Base-by-base conservation (phyloP, 1,284 basidiomycete species). In the Malassezia yamatoensis region DNA sequence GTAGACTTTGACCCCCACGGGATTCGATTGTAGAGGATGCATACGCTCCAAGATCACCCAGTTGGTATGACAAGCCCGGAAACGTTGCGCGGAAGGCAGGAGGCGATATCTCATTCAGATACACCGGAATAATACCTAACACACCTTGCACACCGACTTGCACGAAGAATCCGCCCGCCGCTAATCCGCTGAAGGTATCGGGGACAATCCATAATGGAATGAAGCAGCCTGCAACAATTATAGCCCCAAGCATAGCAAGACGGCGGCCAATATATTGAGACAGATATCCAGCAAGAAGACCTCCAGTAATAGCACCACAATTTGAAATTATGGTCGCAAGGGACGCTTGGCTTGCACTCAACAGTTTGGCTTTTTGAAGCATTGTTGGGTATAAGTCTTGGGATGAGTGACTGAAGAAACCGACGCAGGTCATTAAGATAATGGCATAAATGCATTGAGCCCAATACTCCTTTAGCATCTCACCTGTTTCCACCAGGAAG, bases 31-130 rank as follows among this genome's bases (percentile, higher is more conserved):
- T 89, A 0, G 88, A 83, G 4, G 87, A 85, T 0, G 88, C 87
- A 0, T 85, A 83, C 0, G 86, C 88, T 8, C 91, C 83, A 85
- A 93, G 93, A 66, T 76, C 78, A 54, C 76, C 76, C 38, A 75
- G 62, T 55, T 94, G 90, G 77, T 93, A 96, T 0, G 87, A 84
- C 0, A 93, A 82, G 62, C 91, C 91, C 18, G 86, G 85, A 80
- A 93, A 96, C 0, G 88, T 87, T 9, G 90, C 88, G 51, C 91
- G 81, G 81, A 94, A 96, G 0, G 88, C 89, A 0, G 90, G 84
- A 0, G 90, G 89, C 0, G 87, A 85, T 76, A 91, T 84, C 76
- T 96, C 93, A 2, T 85, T 81, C n/a, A 94, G 79, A 73, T 86
- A 84, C 67, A 90, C 87, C 2, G 87, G 87, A 63, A 88, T 85